phyloP scores from a whole-genome alignment of 1,284 basidiomycete genomes.

The Puccinia brachypodii region DNA sequence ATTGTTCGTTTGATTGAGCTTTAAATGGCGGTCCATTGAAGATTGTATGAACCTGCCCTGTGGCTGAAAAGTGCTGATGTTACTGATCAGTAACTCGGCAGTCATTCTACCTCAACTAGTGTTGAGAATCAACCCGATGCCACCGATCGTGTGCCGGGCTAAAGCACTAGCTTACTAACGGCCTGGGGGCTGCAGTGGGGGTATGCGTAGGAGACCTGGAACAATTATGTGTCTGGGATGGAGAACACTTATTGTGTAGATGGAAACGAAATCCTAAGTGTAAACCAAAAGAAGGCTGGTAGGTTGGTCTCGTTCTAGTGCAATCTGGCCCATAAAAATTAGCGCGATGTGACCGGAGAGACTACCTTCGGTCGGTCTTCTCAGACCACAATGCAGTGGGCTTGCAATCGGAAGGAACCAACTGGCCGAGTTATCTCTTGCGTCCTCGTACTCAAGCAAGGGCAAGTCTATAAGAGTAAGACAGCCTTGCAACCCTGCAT shows the following conservation, averaged over 20 bases:
- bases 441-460: neutral
- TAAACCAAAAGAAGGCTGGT: neutral
- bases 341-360: neutral
- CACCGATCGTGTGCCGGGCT: too few species aligned
- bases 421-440: neutral
- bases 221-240: too few species aligned
- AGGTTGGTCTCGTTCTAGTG: neutral
- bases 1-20: too few species aligned
- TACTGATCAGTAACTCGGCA: too few species aligned
- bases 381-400: neutral
- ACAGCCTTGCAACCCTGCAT: neutral
- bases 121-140: too few species aligned
- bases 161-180: too few species aligned
- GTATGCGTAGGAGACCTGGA: too few species aligned
- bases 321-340: neutral
- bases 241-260: neutral
- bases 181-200: too few species aligned
- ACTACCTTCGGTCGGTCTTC: neutral
- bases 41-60: too few species aligned
- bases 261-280: neutral
- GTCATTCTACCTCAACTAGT: too few species aligned
- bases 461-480: neutral
- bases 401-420: neutral
- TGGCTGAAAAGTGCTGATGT: too few species aligned
- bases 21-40: too few species aligned